Evolutionary conservation across 495 filamentous ascomycete genomes (phyloP), one percentile per base, ranked within the genome.

Genomic region (Venustampulla echinocandica): DNA sequence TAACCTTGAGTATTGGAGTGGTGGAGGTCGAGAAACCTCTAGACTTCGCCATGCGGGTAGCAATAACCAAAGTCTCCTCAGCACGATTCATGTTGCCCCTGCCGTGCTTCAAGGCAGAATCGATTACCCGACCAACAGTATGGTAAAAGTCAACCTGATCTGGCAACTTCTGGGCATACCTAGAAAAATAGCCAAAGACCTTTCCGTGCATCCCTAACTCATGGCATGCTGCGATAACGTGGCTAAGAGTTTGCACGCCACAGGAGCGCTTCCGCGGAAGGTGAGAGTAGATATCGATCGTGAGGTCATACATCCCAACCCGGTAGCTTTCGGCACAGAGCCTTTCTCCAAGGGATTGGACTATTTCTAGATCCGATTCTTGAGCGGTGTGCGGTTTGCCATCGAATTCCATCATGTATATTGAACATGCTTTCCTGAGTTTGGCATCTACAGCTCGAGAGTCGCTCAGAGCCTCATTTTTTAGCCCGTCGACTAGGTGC

Each of bases 351-450:
- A 56, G 17, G 1, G n/a, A 21, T 6, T 14, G 15, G 37, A 40
- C 37, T 5, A 5, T 20, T 23, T 9, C 3, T 4, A 10, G 15
- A 18, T 37, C 34, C 67, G 33, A 25, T n/a, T 58, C 42, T 1
- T 39, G 22, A 15, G 43, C 10, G 4, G 35, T 21, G 0, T 37
- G n/a, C 1, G 58, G 61, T 15, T 46, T 57, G n/a, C 53, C 52
- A 2, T 54, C 53, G 27, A 69, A 63, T 10, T 37, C 53, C 1
- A 62, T 44, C 10, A 71, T 54, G 40, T 63, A 72, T 40, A 73
- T 20, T 3, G 48, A 40, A 20, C 61, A 42, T 7, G 63, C 64
- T 14, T 46, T 42, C 30, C 59, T 50, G 32, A 69, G 32, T 6
- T 36, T 43, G 3, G 39, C 19, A 2, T 10, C n/a, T 13, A 44